Conservation (phyloP, 352 stramenopile genomes). For the Plasmopara halstedii region DNA sequence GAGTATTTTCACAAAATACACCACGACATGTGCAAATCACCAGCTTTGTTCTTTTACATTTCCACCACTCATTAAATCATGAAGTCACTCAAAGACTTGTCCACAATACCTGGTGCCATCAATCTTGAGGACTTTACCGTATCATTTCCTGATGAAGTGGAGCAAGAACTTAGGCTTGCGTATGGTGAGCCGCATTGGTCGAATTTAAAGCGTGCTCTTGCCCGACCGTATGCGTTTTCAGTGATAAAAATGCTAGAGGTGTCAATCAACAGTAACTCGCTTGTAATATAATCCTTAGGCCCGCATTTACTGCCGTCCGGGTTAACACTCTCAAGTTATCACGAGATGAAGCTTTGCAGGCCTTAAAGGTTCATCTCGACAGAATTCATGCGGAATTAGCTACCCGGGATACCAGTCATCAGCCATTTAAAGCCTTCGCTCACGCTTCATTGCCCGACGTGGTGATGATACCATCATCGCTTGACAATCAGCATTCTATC, state of each 20-base stretch:
- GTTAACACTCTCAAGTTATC: slow-evolving; percentile 67
- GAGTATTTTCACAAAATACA: neutral
- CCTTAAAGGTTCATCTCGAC: slow-evolving; percentile 34
- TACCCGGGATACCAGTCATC: slow-evolving; percentile 20
- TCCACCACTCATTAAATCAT: slow-evolving; percentile 2
- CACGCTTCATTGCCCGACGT: slow-evolving; percentile 50
- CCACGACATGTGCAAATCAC: too few relatives aligned
- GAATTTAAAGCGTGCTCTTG: slow-evolving; percentile 68
- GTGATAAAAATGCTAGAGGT: neutral
- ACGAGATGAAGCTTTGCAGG: slow-evolving; percentile 43
- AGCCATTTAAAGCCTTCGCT: slow-evolving; percentile 26
- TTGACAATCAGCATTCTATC: slow-evolving; percentile 6
- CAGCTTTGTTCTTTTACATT: neutral
- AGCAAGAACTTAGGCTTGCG: slow-evolving; percentile 43
- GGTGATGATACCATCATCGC: slow-evolving; percentile 58
- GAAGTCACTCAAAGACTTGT: slow-evolving; percentile 79
- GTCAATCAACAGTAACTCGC: neutral
- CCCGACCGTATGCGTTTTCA: slow-evolving; percentile 14
- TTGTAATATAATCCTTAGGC: slow-evolving; percentile 14
- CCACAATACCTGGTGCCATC: slow-evolving; percentile 81
- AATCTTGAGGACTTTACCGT: slow-evolving; percentile 58
- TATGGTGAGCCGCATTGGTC: slow-evolving; percentile 62
- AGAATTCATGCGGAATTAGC: slow-evolving; percentile 53
- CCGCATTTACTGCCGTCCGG: slow-evolving; percentile 65
- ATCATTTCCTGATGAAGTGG: slow-evolving; percentile 59